Conservation (phyloP, 2,329 filamentous ascomycete genomes). For the Penicillium sp. region DNA sequence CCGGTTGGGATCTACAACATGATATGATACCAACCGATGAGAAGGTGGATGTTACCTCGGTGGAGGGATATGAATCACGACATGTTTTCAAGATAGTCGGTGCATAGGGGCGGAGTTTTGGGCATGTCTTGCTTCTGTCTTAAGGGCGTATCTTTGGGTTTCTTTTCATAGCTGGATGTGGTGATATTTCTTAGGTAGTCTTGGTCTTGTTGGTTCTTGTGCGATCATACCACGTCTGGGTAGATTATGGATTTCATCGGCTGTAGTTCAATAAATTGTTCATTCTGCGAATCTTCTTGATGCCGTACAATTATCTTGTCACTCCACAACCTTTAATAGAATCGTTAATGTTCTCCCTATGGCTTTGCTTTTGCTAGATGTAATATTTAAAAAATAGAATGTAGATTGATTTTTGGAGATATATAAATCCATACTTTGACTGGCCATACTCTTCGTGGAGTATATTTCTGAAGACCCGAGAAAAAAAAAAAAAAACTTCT, state of each 20-base stretch:
- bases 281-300: background rate
- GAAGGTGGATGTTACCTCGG: constrained; percentile 54
- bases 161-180: constrained; percentile 11
- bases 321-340: too few species aligned
- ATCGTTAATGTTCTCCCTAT: too few species aligned
- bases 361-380: fast-evolving
- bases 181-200: constrained; percentile 1
- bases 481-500: constrained; percentile 12
- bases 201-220: background rate
- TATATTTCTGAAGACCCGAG: constrained; percentile 11
- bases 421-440: background rate
- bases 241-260: constrained; percentile 5
- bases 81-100: constrained; percentile 42
- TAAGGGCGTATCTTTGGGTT: constrained; percentile 28
- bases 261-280: background rate
- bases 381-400: too few species aligned
- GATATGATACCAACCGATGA: constrained; percentile 75
- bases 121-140: constrained; percentile 21
- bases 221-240: background rate
- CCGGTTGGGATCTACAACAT: constrained; percentile 76
- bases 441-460: background rate
- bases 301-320: background rate
- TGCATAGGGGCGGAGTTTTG: constrained; percentile 39
- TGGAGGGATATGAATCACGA: constrained; percentile 49
- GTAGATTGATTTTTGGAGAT: background rate